Base-by-base conservation (phyloP, 306 rosid genomes). In the Cucurbita pepo region DNA sequence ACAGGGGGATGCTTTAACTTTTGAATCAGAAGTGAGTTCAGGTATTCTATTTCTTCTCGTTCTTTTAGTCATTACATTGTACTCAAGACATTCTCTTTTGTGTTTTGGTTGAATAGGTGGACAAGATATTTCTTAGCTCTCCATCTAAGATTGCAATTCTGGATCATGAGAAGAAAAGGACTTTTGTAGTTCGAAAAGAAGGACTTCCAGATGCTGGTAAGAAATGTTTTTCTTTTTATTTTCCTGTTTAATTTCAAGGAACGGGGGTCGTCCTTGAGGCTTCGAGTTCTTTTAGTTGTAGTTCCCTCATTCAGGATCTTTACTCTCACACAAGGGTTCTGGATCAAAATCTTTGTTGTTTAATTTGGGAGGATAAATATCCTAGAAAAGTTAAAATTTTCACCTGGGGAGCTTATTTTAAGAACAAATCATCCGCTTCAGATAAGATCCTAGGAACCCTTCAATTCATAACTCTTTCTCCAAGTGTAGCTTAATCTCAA, bases 151-250 rank as follows among this genome's bases (percentile, higher is more conserved):
- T 95, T 63, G 96, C 97, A 38, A 95, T 95, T 82, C 85, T 95
- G 77, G 99, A 95, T 85, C 99, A 95, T 59, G 99, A 89, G 75
- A 95, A 88, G 66, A 95, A 91, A 85, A 86, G 99, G 81, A 91
- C 99, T 38, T 95, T 89, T 85, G 99, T 88, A 55, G 61, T 95
- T 72, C 95, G 89, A 40, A 95, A 95, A 81, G 99, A 95, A 78
- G 99, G 99, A 44, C 97, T 95, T 86, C 96, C 97, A 75, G 99
- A 95, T 95, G 99, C 97, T 37, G 99, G 99, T 95, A 69, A 86
- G 86, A 62, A 56, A 77, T 25, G 2, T 41, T 6, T 40, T 18
- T 38, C 10, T 34, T 5, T 22, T 7, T 16, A 11, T 36, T 60
- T 15, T 8, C 6, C 66, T 21, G 52, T 72, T 18, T 72, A 25